Evolutionary conservation across 2,329 filamentous ascomycete species (phyloP).

Genomic region (Didymella sp.): DNA sequence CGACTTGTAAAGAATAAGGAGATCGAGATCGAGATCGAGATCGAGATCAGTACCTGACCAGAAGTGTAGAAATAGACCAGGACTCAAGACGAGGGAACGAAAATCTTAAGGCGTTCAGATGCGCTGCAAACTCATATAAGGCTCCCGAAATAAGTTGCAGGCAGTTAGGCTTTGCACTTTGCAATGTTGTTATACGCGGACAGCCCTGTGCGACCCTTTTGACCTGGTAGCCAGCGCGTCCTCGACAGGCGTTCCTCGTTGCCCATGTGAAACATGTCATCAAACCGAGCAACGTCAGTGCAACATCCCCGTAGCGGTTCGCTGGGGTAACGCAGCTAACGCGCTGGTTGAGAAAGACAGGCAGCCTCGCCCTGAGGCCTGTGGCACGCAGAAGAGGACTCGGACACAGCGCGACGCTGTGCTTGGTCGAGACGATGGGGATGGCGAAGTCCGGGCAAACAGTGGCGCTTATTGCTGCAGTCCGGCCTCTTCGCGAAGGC

Average conservation of each 20-base stretch:
- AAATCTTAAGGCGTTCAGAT: constrained; percentile 7
- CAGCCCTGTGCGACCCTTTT: constrained; percentile 31
- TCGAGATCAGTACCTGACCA: constrained; percentile 4
- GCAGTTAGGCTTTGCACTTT: constrained; percentile 23
- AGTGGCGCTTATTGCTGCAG: constrained; percentile 12
- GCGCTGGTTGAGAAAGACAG: constrained; percentile 1
- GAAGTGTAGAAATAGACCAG: too few species aligned
- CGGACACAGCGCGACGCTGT: constrained; percentile 15
- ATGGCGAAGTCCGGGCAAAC: constrained; percentile 4
- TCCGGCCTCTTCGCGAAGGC: not conserved
- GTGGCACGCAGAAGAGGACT: constrained; percentile 5
- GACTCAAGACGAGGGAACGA: constrained; percentile 3
- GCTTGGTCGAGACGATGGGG: constrained; percentile 8
- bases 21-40: constrained; percentile 3
- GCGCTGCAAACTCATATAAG: constrained; percentile 25
- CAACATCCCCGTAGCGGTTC: constrained; percentile 25
- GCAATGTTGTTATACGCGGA: constrained; percentile 36
- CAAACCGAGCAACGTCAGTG: constrained; percentile 29
- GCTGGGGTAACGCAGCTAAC: constrained; percentile 32
- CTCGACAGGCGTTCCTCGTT: constrained; percentile 32
- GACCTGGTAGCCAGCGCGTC: constrained; percentile 21
- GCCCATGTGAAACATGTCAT: constrained; percentile 35
- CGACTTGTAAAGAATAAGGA: not conserved
- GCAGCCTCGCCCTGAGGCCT: constrained; percentile 6
- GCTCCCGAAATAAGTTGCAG: constrained; percentile 26